Base-by-base conservation (phyloP, 768 basidiomycete species). In the Chalciporus pseudorubinellus region DNA sequence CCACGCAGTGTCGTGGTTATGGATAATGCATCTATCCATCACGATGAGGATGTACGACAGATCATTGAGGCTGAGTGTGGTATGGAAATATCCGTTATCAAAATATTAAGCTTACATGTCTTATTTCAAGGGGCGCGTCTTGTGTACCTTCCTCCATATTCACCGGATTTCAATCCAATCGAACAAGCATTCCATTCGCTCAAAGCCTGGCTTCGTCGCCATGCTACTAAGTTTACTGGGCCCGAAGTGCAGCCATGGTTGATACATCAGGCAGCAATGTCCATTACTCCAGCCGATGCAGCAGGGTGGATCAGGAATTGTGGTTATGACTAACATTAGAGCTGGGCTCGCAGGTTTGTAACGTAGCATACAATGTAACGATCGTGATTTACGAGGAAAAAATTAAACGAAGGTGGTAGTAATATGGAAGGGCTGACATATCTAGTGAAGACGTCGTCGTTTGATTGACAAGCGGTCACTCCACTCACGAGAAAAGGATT, bases 11-110 rank as follows among this genome's bases (percentile, higher is more conserved):
- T 73, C 8, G 59, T 75, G 33, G 59, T 76, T 2, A 44, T 74
- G 26, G 69, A 74, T 43, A 76, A 76, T 51, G 73, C 72, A 44
- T 53, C 61, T 5, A 76, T 76, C 47, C 73, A 76, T 52, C 73
- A 76, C 34, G 64, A 65, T 38, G 68, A 70, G 38, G 71, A 70
- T 6, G 49, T 76, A 14, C 59, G 65, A 5, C 29, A 51, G 1
- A 57, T 73, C 21, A 58, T 74, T 34, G 66, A 64, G 31, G 67
- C 51, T 20, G 53, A 61, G 39, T 49, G 40, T 39, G 36, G 41
- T 56, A 20, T 14, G 43, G n/a, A n/a, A n/a, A n/a, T n/a, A n/a
- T n/a, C n/a, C n/a, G n/a, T n/a, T n/a, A n/a, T n/a, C n/a, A n/a
- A n/a, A n/a, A n/a, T n/a, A n/a, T n/a, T n/a, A n/a, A n/a, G n/a